These are phyloP conservation scores for Bjerkandera adusta DNA, from an alignment of 1,284 basidiomycete species.

Conservation along the genomic window DNA sequence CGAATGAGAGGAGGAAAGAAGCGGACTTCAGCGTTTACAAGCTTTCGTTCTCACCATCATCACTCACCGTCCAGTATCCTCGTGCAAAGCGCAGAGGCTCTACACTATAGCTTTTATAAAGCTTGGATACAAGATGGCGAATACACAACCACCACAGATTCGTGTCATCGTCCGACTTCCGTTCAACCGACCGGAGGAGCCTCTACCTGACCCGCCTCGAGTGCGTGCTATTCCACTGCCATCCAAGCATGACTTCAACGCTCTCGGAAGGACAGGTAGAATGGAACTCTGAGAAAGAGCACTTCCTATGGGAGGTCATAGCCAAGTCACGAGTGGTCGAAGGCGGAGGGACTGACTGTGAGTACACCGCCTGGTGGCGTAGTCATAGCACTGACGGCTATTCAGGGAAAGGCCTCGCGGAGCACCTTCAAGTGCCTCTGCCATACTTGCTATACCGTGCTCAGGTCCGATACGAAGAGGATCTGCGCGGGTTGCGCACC, in stretches of 20 bases:
- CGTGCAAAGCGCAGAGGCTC: too few species aligned
- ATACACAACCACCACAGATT: constrained; percentile 33
- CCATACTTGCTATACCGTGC: constrained; percentile 80
- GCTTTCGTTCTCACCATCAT: too few species aligned
- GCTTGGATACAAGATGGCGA: too few species aligned
- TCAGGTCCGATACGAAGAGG: constrained; percentile 77
- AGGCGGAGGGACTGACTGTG: constrained; percentile 72
- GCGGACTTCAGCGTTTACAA: too few species aligned
- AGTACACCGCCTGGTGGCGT: too few species aligned
- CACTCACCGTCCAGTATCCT: too few species aligned
- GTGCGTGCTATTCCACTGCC: constrained; percentile 40
- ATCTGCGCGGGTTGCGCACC: constrained; percentile 67
- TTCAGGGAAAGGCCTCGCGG: constrained; percentile 75
- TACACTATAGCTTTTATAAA: too few species aligned
- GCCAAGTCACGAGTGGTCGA: constrained; percentile 68
- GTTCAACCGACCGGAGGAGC: constrained; percentile 69
- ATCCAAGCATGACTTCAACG: neutral
- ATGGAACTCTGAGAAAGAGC: constrained; percentile 80
- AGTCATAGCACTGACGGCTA: too few species aligned
- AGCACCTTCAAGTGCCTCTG: constrained; percentile 73
- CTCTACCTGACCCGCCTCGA: constrained; percentile 58
- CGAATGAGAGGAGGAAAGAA: neutral
- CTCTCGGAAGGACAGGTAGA: constrained; percentile 53
- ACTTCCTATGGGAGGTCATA: constrained; percentile 80
- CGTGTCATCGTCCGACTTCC: constrained; percentile 76